Base-by-base conservation (phyloP, 1,139 yeast species). In the Yamadazyma conglobata region DNA sequence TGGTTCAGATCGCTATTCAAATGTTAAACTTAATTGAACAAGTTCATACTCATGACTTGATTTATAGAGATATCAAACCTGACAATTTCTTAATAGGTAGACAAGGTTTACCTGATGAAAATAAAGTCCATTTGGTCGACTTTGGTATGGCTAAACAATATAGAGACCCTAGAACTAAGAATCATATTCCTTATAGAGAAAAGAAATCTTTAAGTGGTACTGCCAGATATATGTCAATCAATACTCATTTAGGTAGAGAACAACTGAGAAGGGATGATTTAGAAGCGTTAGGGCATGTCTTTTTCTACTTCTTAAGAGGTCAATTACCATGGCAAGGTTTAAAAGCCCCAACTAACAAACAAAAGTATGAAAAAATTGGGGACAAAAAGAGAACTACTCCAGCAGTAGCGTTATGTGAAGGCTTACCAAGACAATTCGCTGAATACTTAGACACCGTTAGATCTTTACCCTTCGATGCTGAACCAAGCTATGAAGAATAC, bases 141-240 rank as follows among this genome's bases (percentile, higher is more conserved):
- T 91, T 88, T 56, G 98, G 98, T 43, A 89, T 91, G 97, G 96
- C 96, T 26, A 91, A 91, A 61, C 96, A 88, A 55, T 91, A 86
- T 60, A 74, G 96, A 50, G 97, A 91, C 57, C 96, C 96, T 34
- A 77, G 87, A 58, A 86, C 96, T 5, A 85, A 87, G 54, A 91
- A 81, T 55, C 98, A 91, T 63, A 91, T 91, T 44, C 97, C 98
- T 13, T 91, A 91, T 60, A 77, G 96, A 47, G 97, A 91, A 58
- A 82, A 89, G 57, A 91, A 91, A 61, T 80, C 95, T 16, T 71
- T 91, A 48, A 81, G 94, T 56, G 98, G 98, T 30, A 91, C 98
- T 3, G 97, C 97, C 9, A 77, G 98, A 53, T 91, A 91, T 64
- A 89, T 89, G 96, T 84, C 95, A 21, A 89, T 91, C 50, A 91